Percentiles rank a stretch among this genome's conserved stretches.
phyloP scores from a whole-genome alignment of 345 rosid species.

The Cardamine occulta region DNA sequence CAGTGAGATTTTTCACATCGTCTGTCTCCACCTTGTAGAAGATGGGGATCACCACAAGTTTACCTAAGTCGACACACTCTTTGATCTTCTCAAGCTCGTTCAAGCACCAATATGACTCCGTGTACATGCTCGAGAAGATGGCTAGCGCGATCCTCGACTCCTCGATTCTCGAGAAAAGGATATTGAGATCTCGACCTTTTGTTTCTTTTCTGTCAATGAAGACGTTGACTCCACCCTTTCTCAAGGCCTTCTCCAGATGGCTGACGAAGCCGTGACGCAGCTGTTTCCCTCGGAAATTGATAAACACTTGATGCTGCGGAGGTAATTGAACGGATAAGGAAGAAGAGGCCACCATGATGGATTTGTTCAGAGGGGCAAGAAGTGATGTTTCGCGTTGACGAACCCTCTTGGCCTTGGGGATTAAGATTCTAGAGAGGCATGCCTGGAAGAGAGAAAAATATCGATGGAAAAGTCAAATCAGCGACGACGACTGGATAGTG shows the following conservation, averaged over 20 bases:
- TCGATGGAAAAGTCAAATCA: no score
- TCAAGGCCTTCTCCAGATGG: conserved; percentile 22
- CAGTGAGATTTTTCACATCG: conserved; percentile 6
- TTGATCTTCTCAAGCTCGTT: conserved; percentile 29
- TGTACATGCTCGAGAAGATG: background rate
- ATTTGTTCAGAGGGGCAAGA: no score
- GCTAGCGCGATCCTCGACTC: conserved; percentile 3
- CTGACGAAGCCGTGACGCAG: conserved; percentile 17
- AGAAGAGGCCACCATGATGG: background rate
- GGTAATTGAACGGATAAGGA: conserved; percentile 3
- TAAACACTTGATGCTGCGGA: conserved; percentile 3
- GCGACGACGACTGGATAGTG: no score
- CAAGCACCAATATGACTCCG: background rate
- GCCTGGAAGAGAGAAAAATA: no score
- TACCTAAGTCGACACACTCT: background rate
- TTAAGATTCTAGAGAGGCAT: no score
- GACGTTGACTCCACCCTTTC: conserved; percentile 4
- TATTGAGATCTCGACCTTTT: background rate
- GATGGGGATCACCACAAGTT: conserved; percentile 19
- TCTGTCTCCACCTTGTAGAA: conserved; percentile 19
- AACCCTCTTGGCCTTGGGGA: no score
- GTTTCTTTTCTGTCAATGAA: background rate
- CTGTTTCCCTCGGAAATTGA: conserved; percentile 22
- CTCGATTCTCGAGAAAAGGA: no score
- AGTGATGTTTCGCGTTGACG: no score